phyloP scores from a whole-genome alignment of 257 asterid species.

The Nicotiana otophora region DNA sequence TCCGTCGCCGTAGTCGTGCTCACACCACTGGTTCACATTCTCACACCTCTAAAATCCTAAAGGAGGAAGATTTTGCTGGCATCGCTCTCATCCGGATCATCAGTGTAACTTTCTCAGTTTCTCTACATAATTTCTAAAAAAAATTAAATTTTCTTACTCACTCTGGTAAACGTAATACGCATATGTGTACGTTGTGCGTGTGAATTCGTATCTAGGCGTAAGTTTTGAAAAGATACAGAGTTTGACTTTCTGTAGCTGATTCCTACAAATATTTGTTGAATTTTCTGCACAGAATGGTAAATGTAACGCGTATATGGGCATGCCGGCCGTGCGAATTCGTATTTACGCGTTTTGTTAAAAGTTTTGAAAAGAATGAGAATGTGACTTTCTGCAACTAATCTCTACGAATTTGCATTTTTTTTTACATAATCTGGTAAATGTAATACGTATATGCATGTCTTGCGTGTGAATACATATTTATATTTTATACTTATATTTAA shows the following conservation, averaged over 20 bases:
- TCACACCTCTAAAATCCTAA: conserved; percentile 34
- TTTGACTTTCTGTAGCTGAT: background rate
- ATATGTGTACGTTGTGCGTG: no score
- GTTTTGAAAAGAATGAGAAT: background rate
- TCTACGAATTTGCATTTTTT: background rate
- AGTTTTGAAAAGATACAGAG: no score
- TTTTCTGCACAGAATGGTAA: background rate
- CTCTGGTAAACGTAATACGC: background rate
- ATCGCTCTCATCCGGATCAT: conserved; percentile 71
- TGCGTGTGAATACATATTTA: background rate
- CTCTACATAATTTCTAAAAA: background rate
- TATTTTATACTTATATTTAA: background rate
- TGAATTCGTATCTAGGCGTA: no score
- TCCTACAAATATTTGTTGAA: background rate
- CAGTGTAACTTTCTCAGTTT: conserved; percentile 28
- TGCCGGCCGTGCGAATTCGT: background rate
- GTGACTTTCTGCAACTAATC: background rate
- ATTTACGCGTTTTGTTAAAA: background rate
- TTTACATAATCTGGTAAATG: background rate
- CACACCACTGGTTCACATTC: conserved; percentile 26
- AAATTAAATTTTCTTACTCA: background rate
- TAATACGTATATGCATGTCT: background rate
- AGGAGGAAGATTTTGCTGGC: conserved; percentile 79
- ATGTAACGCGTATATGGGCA: background rate
- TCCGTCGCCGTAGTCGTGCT: conserved; percentile 36